Base-by-base conservation (phyloP, 2,329 filamentous ascomycete species). In the Neophaeococcomyces aloes region DNA sequence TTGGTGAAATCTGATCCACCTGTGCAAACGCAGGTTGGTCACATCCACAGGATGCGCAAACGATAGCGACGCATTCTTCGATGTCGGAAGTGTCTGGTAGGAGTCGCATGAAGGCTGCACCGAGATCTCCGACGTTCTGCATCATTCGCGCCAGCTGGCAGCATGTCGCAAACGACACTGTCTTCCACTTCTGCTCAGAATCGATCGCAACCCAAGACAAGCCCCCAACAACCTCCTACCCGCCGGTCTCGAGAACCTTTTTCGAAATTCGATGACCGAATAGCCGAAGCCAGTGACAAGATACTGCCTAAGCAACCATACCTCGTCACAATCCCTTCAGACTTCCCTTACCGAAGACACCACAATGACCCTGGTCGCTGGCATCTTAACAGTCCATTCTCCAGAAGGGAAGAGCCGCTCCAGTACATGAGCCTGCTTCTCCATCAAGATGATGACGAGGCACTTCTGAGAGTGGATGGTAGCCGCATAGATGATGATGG, bases 401-500 rank as follows among this genome's bases (percentile, higher is more conserved):
- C 63, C 39, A 60, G 59, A 14, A 63, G 71, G 49, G 77, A 81
- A 59, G 69, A 77, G 53, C 65, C 70, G 53, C 64, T 77, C 41
- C 77, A 80, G 56, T 80, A 80, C 58, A 67, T 76, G 64, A 79
- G 75, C 45, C 79, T 76, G 51, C 61, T 75, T 42, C 73, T 71
- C 44, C 74, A 76, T 57, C 72, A 78, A 55, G 69, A 69, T 27
- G 69, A 70, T 47, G 69, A 74, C 52, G 68, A 66, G 32, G 63
- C 71, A 44, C 59, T 75, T 39, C 62, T 70, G 49, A 67, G 68
- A 8, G 70, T 71, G 46, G 51, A 52, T 29, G 72, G 74, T 41
- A 71, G 73, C 51, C 72, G 73, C 62, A 69, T 71, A 37, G 67
- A 71, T 57, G 65, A 64, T 40, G 60, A 65, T 45, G 68, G 66